These are phyloP conservation scores for Coemansia reversa DNA, from an alignment of 192 early-diverging fungal species.

Conservation along the genomic window DNA sequence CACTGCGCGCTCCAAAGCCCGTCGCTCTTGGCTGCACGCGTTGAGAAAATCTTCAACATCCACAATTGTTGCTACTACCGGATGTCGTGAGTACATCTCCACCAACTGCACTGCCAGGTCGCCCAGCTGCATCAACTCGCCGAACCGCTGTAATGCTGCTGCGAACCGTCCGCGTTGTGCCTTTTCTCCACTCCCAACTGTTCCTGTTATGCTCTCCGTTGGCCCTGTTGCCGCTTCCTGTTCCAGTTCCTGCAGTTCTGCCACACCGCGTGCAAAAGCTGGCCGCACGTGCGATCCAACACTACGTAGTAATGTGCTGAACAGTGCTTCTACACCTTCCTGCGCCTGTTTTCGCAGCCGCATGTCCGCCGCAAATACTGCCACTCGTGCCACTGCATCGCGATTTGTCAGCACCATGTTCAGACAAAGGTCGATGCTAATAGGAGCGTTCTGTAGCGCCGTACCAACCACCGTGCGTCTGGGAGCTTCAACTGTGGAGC, in stretches of 20 bases:
- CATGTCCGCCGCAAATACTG: constrained; percentile 61
- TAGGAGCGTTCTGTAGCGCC: constrained; percentile 25
- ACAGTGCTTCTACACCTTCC: constrained; percentile 73
- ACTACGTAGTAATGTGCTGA: constrained; percentile 71
- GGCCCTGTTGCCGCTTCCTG: constrained; percentile 11
- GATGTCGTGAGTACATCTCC: constrained; percentile 78
- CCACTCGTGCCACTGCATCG: constrained; percentile 64
- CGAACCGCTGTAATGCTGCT: constrained; percentile 74
- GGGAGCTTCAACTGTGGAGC: neutral
- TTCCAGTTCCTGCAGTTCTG: constrained; percentile 42
- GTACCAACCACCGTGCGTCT: constrained; percentile 42
- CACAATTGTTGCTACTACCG: constrained; percentile 82
- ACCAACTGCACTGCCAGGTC: constrained; percentile 94
- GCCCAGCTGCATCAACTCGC: constrained; percentile 91
- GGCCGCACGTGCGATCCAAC: constrained; percentile 58
- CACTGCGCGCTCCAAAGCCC: constrained; percentile 76
- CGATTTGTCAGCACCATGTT: constrained; percentile 89
- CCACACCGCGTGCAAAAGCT: constrained; percentile 32
- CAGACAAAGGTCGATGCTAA: constrained; percentile 75
- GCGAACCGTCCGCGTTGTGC: constrained; percentile 53
- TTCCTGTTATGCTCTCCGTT: constrained; percentile 19
- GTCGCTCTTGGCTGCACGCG: constrained; percentile 89
- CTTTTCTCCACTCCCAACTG: constrained; percentile 4
- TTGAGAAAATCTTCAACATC: constrained; percentile 91
- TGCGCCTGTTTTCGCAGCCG: constrained; percentile 60